Evolutionary conservation across 2,329 filamentous ascomycete genomes (phyloP).

Genomic region (Colletotrichum agaves): DNA sequence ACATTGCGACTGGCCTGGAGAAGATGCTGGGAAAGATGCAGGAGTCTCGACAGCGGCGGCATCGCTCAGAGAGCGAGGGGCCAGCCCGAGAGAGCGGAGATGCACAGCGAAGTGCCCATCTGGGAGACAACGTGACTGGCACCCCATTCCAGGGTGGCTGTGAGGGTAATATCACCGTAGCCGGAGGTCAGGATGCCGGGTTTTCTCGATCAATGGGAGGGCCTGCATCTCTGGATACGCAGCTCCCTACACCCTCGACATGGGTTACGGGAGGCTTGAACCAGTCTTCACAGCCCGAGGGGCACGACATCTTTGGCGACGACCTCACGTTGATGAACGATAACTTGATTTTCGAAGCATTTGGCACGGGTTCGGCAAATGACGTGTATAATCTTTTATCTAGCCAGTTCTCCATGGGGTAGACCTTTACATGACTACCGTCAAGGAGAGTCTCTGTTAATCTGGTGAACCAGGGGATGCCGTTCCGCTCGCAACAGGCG

Average conservation of each 20-base stretch:
- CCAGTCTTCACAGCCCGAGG: neutral
- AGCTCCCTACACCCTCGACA: accelerated
- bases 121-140: neutral
- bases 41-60: neutral
- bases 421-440: too few relatives aligned
- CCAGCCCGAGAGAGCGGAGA: neutral
- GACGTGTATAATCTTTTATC: neutral
- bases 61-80: neutral
- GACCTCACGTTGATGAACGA: neutral
- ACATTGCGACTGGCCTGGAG: neutral
- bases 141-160: neutral
- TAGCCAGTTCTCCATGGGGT: neutral
- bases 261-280: neutral
- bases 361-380: neutral
- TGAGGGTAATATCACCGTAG: accelerated
- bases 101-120: neutral
- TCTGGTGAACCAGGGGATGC: too few relatives aligned
- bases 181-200: neutral
- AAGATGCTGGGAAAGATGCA: neutral
- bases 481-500: too few relatives aligned
- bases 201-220: neutral
- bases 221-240: neutral
- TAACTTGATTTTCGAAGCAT: neutral
- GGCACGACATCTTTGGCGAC: neutral
- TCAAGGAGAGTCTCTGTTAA: too few relatives aligned